Conservation (phyloP, 2,329 filamentous ascomycete genomes). For the Thielaviopsis punctulata region DNA sequence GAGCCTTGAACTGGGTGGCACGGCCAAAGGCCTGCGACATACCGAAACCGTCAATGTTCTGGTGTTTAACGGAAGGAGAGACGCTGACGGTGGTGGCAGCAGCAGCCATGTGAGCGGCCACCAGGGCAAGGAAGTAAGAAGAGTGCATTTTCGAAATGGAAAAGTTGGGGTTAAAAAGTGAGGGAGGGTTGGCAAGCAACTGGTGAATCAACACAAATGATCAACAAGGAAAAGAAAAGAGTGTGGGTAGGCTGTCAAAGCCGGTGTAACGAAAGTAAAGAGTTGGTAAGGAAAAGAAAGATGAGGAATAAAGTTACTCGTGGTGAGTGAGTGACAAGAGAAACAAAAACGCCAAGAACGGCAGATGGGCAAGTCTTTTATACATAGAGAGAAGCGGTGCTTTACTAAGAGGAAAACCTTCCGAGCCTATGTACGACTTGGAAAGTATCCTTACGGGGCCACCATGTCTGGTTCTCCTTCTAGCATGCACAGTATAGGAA, state of each 20-base stretch:
- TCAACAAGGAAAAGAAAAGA: background rate
- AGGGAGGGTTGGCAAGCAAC: too few species aligned
- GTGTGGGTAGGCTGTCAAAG: background rate
- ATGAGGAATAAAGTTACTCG: background rate
- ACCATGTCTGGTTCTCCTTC: background rate
- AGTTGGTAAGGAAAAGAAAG: background rate
- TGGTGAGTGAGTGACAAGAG: background rate
- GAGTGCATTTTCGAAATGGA: background rate
- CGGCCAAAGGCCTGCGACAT: slow-evolving; percentile 31
- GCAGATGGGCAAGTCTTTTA: background rate
- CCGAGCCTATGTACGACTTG: background rate
- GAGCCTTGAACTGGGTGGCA: slow-evolving; percentile 23
- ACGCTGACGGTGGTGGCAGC: slow-evolving; percentile 19
- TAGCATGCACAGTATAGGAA: background rate
- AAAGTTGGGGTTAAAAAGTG: background rate
- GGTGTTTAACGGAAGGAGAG: slow-evolving; percentile 16
- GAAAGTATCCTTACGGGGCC: background rate
- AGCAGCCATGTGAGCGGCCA: background rate
- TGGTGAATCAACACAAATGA: background rate
- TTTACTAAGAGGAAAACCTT: background rate
- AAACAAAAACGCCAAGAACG: background rate
- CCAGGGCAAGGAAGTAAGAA: background rate
- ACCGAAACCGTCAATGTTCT: slow-evolving; percentile 30
- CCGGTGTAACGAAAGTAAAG: background rate
- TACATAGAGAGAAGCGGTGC: background rate